Evolutionary conservation across 2,329 filamentous ascomycete species (phyloP).

Genomic region (Penicillium paneum): DNA sequence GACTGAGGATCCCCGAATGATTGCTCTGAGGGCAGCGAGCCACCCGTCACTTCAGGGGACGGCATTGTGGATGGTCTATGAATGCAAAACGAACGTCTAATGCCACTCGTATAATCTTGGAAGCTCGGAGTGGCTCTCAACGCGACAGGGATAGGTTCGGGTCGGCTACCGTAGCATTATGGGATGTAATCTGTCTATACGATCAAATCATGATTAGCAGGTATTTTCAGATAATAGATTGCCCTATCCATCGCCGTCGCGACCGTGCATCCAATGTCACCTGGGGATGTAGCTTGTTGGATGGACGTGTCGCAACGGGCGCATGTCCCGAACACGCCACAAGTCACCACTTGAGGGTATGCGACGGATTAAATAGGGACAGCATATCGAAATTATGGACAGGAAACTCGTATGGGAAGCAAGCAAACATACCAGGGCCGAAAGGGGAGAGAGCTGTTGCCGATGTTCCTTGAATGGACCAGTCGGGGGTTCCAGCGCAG

Average conservation of each 20-base stretch:
- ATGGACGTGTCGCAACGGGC: conserved; percentile 21
- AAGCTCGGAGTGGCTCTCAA: conserved; percentile 22
- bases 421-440: conserved; percentile 19
- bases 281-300: conserved; percentile 7
- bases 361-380: neutral
- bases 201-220: conserved; percentile 9
- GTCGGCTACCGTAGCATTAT: conserved; percentile 34
- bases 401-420: conserved; percentile 3
- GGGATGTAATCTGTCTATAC: conserved; percentile 12
- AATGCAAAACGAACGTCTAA: conserved; percentile 11
- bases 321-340: conserved; percentile 9
- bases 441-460: conserved; percentile 13
- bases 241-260: conserved; percentile 6
- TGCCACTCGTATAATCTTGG: conserved; percentile 22
- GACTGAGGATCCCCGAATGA: conserved; percentile 24
- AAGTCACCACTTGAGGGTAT: neutral
- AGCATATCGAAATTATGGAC: conserved; percentile 1
- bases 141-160: conserved; percentile 23
- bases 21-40: conserved; percentile 24
- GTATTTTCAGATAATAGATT: neutral
- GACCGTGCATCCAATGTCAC: conserved; percentile 11
- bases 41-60: conserved; percentile 31
- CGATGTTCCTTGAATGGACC: conserved; percentile 8
- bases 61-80: conserved; percentile 29
- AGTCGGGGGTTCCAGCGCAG: conserved; percentile 10